These are phyloP conservation scores for Epichloe elymi DNA, from an alignment of 2,329 filamentous ascomycete genomes.

Conservation along the genomic window DNA sequence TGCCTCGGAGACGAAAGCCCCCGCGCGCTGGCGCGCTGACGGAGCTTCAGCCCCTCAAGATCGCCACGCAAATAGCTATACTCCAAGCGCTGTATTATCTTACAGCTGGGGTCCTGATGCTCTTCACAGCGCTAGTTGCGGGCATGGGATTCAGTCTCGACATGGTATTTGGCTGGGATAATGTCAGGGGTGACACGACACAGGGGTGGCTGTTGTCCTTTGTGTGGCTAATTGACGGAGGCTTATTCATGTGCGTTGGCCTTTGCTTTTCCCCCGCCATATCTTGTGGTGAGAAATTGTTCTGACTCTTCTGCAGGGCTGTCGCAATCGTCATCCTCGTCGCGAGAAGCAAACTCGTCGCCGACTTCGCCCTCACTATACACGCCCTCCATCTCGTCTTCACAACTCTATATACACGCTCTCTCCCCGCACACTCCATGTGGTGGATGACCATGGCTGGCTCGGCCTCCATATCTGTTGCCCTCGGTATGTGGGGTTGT, in stretches of 20 bases:
- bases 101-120: slow-evolving; percentile 35
- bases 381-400: slow-evolving; percentile 71
- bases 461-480: slow-evolving; percentile 33
- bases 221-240: slow-evolving; percentile 43
- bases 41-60: slow-evolving; percentile 47
- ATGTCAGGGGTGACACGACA: slow-evolving; percentile 48
- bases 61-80: slow-evolving; percentile 44
- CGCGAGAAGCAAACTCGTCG: slow-evolving; percentile 81
- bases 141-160: slow-evolving; percentile 40
- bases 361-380: slow-evolving; percentile 84
- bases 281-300: neutral
- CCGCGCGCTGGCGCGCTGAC: slow-evolving; percentile 46
- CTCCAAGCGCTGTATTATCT: slow-evolving; percentile 45
- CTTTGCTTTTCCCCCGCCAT: neutral
- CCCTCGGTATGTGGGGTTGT: slow-evolving; percentile 77
- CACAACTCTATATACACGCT: slow-evolving; percentile 64
- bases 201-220: slow-evolving; percentile 48
- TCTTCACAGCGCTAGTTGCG: slow-evolving; percentile 47
- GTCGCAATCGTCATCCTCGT: slow-evolving; percentile 75
- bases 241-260: slow-evolving; percentile 33
- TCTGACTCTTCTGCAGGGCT: slow-evolving; percentile 38
- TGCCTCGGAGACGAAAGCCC: slow-evolving; percentile 44
- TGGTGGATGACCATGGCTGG: slow-evolving; percentile 63
- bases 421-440: slow-evolving; percentile 62
- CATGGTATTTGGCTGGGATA: slow-evolving; percentile 44